phyloP scores from a whole-genome alignment of 805 yeast genomes.

The Lipomyces sp. region DNA sequence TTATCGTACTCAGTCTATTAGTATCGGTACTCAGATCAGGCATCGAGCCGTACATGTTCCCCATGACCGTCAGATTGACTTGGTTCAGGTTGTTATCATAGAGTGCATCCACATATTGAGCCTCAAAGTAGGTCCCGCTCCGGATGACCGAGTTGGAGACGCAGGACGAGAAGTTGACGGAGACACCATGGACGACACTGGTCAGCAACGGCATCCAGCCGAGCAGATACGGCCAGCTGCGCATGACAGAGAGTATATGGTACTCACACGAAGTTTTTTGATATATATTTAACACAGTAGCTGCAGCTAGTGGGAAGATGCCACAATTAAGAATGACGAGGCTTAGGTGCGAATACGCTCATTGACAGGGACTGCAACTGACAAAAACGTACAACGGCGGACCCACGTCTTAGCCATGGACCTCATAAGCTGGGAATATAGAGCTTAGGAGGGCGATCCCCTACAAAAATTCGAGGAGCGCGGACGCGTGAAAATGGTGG shows the following conservation, averaged over 20 bases:
- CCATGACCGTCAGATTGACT: constrained; percentile 24
- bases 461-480: background rate
- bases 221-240: background rate
- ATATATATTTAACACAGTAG: background rate
- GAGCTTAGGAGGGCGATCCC: background rate
- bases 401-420: background rate
- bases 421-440: background rate
- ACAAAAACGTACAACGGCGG: background rate
- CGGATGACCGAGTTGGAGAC: constrained; percentile 16
- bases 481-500: background rate
- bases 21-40: constrained; percentile 30
- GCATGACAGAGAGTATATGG: background rate
- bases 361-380: background rate
- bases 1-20: constrained; percentile 32
- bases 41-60: constrained; percentile 31
- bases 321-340: background rate
- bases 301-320: background rate
- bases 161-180: constrained; percentile 26
- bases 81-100: constrained; percentile 21
- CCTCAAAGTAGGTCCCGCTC: constrained; percentile 32
- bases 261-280: background rate
- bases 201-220: background rate
- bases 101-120: constrained; percentile 27
- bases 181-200: constrained; percentile 9
- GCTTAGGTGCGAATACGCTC: background rate